These are phyloP conservation scores for Phytopythium delawarense DNA, from an alignment of 352 stramenopile genomes.

Conservation along the genomic window DNA sequence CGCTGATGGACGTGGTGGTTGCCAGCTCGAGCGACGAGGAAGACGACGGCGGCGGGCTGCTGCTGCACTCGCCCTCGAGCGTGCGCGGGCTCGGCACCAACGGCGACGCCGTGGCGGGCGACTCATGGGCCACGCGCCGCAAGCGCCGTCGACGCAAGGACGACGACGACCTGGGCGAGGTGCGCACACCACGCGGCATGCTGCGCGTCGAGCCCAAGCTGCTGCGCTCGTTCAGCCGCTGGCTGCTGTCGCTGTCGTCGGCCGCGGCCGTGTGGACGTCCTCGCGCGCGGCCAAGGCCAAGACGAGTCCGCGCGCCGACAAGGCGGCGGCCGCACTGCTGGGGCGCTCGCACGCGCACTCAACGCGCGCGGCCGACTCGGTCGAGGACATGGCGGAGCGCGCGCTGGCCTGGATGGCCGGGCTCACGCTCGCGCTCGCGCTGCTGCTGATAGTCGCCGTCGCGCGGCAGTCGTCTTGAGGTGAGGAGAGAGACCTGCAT, in stretches of 20 bases:
- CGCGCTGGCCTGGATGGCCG: conserved; percentile 26
- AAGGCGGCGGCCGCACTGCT: conserved; percentile 18
- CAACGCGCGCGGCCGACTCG: conserved; percentile 15
- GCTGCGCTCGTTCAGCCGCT: conserved; percentile 19
- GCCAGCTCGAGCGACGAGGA: conserved; percentile 19
- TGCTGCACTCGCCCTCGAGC: conserved; percentile 13
- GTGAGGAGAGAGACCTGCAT: too few species aligned
- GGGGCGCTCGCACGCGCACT: conserved; percentile 3
- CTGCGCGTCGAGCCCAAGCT: conserved; percentile 28
- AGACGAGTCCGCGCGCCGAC: conserved; percentile 13
- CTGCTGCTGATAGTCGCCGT: conserved; percentile 31
- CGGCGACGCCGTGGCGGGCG: conserved; percentile 12
- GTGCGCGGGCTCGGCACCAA: conserved; percentile 8
- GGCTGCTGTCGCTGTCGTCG: conserved; percentile 28
- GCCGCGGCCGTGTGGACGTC: conserved; percentile 5
- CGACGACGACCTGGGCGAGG: conserved; percentile 35
- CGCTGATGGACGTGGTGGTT: conserved; percentile 16
- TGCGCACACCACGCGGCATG: conserved; percentile 8
- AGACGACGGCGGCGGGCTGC: conserved; percentile 13
- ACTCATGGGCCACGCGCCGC: conserved; percentile 14
- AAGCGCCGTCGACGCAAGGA: conserved; percentile 36
- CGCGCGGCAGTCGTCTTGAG: conserved; percentile 21
- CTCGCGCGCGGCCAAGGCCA: neutral
- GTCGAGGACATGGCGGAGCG: conserved; percentile 31
- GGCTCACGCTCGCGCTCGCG: conserved; percentile 27